These are phyloP conservation scores for Xylariaceae sp. DNA, from an alignment of 2,329 filamentous ascomycete species.

Conservation along the genomic window DNA sequence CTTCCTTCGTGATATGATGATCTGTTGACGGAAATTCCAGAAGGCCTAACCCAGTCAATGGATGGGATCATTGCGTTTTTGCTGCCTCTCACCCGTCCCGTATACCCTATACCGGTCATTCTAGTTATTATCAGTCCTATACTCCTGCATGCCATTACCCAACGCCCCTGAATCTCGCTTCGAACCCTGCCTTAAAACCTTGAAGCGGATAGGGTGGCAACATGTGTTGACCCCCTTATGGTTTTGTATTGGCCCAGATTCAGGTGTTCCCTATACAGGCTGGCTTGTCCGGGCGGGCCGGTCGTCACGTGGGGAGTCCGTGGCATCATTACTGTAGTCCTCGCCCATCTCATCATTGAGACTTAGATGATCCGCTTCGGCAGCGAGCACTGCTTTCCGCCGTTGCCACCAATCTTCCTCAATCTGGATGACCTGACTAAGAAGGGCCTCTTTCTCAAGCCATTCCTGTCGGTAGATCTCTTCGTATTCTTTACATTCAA, in stretches of 20 bases:
- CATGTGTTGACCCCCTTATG: neutral
- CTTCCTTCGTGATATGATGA: too few species aligned
- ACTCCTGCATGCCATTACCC: neutral
- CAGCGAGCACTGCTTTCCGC: conserved; percentile 49
- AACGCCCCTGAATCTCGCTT: neutral
- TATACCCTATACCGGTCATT: neutral
- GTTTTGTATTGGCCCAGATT: neutral
- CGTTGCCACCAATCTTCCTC: conserved; percentile 64
- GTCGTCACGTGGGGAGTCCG: conserved; percentile 13
- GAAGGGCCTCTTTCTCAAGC: conserved; percentile 72
- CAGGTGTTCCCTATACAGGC: conserved; percentile 5
- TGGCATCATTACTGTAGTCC: conserved; percentile 21
- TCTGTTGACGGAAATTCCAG: too few species aligned
- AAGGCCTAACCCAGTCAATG: too few species aligned
- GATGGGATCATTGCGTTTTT: neutral
- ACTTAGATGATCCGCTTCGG: conserved; percentile 23
- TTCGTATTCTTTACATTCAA: conserved; percentile 64
- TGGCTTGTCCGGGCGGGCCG: conserved; percentile 4
- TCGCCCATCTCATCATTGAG: conserved; percentile 5
- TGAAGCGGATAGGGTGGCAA: neutral
- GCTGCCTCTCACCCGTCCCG: neutral
- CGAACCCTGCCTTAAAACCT: neutral
- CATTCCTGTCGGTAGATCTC: conserved; percentile 66
- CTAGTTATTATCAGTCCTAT: neutral
- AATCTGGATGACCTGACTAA: conserved; percentile 66